A percentile compares a stretch with the other conserved stretches of the same genome.
Evolutionary conservation across 2,329 filamentous ascomycete genomes (phyloP).

Genomic region (Diaporthe sp.): DNA sequence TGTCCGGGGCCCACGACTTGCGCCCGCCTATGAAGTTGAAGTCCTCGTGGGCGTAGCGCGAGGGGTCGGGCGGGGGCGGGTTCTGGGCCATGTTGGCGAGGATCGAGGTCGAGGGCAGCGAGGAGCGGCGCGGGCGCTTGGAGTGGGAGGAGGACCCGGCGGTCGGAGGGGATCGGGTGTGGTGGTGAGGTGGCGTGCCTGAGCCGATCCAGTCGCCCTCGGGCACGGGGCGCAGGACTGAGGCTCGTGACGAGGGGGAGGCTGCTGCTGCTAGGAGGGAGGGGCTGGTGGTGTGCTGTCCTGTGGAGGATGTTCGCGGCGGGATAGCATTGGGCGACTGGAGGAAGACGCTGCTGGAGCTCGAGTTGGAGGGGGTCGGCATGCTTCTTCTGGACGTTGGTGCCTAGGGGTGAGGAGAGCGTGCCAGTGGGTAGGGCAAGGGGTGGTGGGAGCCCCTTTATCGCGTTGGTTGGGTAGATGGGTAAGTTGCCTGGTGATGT

Average conservation of each 20-base stretch:
- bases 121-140: slow-evolving; percentile 49
- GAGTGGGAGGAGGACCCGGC: slow-evolving; percentile 33
- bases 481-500: neutral
- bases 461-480: neutral
- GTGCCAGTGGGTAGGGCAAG: neutral
- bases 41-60: slow-evolving; percentile 68
- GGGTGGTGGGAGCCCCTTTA: neutral
- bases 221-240: slow-evolving; percentile 67
- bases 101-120: slow-evolving; percentile 50
- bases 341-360: slow-evolving; percentile 49
- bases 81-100: slow-evolving; percentile 53
- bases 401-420: neutral
- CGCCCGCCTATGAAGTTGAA: slow-evolving; percentile 63
- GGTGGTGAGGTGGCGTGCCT: slow-evolving; percentile 45
- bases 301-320: slow-evolving; percentile 79
- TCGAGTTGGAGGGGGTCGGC: slow-evolving; percentile 44
- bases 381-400: slow-evolving; percentile 23
- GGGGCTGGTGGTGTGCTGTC: slow-evolving; percentile 53
- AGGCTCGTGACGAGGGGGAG: slow-evolving; percentile 35
- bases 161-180: slow-evolving; percentile 43
- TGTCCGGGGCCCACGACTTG: slow-evolving; percentile 77
- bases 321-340: slow-evolving; percentile 78
- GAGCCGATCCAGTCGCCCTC: slow-evolving; percentile 74
- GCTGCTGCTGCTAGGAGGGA: slow-evolving; percentile 48
- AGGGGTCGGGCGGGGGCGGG: slow-evolving; percentile 61